Percentiles rank a stretch among this genome's conserved stretches.
These are phyloP conservation scores for Zymoseptoria ardabiliae DNA, from an alignment of 2,329 filamentous ascomycete species.

Conservation along the genomic window DNA sequence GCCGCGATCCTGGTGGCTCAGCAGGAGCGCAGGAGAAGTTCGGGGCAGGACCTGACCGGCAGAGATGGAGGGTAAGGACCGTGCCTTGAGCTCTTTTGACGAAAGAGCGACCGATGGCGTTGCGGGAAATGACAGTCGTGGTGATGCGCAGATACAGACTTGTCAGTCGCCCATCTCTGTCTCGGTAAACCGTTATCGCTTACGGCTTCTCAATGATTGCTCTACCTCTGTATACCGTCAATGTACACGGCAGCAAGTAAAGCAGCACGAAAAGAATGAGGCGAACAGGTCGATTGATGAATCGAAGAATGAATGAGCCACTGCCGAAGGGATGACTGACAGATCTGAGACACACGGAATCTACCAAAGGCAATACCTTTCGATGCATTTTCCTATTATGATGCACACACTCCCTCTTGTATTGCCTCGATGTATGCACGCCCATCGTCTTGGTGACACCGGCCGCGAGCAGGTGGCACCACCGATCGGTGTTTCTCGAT, in stretches of 20 bases:
- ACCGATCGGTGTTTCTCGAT: neutral
- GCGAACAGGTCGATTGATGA: neutral
- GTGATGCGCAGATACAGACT: neutral
- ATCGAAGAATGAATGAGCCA: neutral
- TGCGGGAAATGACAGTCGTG: neutral
- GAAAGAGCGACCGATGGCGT: neutral
- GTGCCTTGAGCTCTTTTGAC: neutral
- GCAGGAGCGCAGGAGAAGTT: neutral
- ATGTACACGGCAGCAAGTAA: neutral
- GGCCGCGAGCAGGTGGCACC: neutral
- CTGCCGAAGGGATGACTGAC: neutral
- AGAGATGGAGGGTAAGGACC: neutral
- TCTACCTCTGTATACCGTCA: neutral
- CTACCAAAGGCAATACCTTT: neutral
- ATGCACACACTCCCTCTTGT: neutral
- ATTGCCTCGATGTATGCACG: neutral
- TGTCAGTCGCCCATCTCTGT: neutral
- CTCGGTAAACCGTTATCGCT: neutral
- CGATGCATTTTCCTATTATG: neutral
- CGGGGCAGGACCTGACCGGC: neutral
- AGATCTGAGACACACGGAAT: neutral
- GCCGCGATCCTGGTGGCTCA: neutral
- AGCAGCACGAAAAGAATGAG: neutral
- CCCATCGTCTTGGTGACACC: neutral
- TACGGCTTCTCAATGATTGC: neutral